phyloP scores from a whole-genome alignment of 495 filamentous ascomycete species.

The Glonium stellatum region DNA sequence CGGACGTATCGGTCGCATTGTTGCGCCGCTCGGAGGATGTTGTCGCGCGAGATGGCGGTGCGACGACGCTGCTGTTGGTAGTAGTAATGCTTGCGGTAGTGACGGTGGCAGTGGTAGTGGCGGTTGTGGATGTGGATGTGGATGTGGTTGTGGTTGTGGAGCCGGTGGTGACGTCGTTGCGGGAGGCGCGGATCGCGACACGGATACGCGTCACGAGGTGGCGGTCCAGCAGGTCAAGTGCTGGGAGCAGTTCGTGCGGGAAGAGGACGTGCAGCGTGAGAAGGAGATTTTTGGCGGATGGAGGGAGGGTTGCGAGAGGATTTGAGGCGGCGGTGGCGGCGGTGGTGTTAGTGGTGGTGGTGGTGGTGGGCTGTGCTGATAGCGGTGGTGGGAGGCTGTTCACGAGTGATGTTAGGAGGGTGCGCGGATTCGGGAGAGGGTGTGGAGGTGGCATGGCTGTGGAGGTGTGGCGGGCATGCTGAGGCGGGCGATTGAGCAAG shows the following conservation, averaged over 20 bases:
- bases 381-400: slow-evolving; percentile 10
- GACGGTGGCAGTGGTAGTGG: too few relatives aligned
- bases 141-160: slow-evolving; percentile 5
- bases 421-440: slow-evolving; percentile 16
- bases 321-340: slow-evolving; percentile 5
- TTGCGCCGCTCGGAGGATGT: too few relatives aligned
- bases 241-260: slow-evolving; percentile 57
- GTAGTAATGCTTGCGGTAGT: too few relatives aligned
- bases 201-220: slow-evolving; percentile 49
- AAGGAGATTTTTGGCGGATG: slow-evolving; percentile 35
- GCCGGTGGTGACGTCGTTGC: not conserved
- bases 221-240: slow-evolving; percentile 76
- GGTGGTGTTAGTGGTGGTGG: not conserved
- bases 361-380: not conserved
- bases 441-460: slow-evolving; percentile 13
- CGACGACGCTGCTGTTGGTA: too few relatives aligned
- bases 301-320: slow-evolving; percentile 14
- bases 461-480: slow-evolving; percentile 9
- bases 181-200: slow-evolving; percentile 1
- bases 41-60: too few relatives aligned
- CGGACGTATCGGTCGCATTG: too few relatives aligned
- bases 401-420: slow-evolving; percentile 26
- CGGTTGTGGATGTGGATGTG: too few relatives aligned
- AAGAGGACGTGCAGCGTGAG: slow-evolving; percentile 61
- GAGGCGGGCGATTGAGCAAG: not conserved